Evolutionary conservation across 441 rosid genomes (phyloP).

Genomic region (Populus tomentosa): DNA sequence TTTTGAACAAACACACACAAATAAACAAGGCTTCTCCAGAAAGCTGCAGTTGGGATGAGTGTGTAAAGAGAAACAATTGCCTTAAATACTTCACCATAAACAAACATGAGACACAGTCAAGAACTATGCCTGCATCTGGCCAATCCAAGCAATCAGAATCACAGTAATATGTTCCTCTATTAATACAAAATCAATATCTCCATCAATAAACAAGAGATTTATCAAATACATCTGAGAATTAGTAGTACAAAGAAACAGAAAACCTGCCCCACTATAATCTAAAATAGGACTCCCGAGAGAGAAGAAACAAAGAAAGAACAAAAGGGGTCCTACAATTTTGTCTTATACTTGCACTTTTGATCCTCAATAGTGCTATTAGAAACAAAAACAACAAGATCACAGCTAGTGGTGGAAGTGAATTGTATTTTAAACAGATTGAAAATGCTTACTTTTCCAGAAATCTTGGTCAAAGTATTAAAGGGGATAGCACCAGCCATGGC

Average conservation of each 20-base stretch:
- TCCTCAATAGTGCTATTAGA: slow-evolving; percentile 41
- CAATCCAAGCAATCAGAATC: background rate
- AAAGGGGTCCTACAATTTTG: slow-evolving; percentile 32
- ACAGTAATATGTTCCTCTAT: background rate
- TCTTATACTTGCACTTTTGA: slow-evolving; percentile 50
- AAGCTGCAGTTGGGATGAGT: background rate
- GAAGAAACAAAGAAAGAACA: background rate
- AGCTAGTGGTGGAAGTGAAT: slow-evolving; percentile 42
- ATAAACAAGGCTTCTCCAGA: background rate
- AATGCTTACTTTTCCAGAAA: slow-evolving; percentile 57
- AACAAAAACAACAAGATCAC: slow-evolving; percentile 44
- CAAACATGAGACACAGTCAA: background rate
- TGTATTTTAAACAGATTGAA: slow-evolving; percentile 39
- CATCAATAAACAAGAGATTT: background rate
- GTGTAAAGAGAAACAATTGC: background rate
- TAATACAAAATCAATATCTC: background rate
- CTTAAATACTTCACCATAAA: background rate
- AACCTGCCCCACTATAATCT: no score
- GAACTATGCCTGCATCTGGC: background rate
- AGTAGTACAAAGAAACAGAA: background rate
- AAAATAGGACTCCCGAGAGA: background rate
- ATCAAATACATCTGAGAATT: background rate
- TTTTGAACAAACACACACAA: background rate
- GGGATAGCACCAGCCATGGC: slow-evolving; percentile 37
- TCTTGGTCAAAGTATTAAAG: slow-evolving; percentile 30